These are phyloP conservation scores for Spiromastix sp. DNA, from an alignment of 2,329 filamentous ascomycete species.

Conservation along the genomic window DNA sequence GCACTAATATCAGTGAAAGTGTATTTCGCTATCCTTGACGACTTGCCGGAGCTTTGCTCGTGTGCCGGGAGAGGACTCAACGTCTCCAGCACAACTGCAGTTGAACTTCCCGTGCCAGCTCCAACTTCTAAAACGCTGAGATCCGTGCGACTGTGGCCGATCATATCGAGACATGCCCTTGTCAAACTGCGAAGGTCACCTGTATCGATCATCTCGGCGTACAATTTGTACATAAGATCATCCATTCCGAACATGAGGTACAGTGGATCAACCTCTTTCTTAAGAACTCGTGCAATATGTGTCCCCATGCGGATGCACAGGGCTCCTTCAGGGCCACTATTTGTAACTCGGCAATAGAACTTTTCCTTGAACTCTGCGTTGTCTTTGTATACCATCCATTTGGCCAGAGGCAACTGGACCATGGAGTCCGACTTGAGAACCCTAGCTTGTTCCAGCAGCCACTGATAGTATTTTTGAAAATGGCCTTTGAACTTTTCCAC, in stretches of 20 bases:
- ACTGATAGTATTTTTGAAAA: conserved; percentile 20
- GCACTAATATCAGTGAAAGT: conserved; percentile 36
- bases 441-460: conserved; percentile 16
- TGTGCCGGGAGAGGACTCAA: conserved; percentile 7
- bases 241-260: conserved; percentile 25
- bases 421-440: conserved; percentile 15
- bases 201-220: conserved; percentile 17
- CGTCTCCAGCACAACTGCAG: conserved; percentile 12
- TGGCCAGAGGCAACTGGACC: conserved; percentile 14
- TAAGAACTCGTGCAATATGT: conserved; percentile 20
- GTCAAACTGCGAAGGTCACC: conserved; percentile 2
- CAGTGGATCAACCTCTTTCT: conserved; percentile 21
- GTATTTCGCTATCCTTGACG: conserved; percentile 2
- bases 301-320: conserved; percentile 21
- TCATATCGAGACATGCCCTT: neutral
- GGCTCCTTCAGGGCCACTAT: conserved; percentile 19
- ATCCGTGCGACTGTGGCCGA: conserved; percentile 3
- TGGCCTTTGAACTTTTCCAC: conserved; percentile 15
- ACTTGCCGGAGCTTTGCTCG: neutral
- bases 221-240: conserved; percentile 20
- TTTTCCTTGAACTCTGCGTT: conserved; percentile 14
- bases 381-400: conserved; percentile 14
- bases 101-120: conserved; percentile 22
- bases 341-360: conserved; percentile 15
- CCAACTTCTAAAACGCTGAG: conserved; percentile 16